Conservation (phyloP, 78 protist species). For the Chrysochromulina tobinii region DNA sequence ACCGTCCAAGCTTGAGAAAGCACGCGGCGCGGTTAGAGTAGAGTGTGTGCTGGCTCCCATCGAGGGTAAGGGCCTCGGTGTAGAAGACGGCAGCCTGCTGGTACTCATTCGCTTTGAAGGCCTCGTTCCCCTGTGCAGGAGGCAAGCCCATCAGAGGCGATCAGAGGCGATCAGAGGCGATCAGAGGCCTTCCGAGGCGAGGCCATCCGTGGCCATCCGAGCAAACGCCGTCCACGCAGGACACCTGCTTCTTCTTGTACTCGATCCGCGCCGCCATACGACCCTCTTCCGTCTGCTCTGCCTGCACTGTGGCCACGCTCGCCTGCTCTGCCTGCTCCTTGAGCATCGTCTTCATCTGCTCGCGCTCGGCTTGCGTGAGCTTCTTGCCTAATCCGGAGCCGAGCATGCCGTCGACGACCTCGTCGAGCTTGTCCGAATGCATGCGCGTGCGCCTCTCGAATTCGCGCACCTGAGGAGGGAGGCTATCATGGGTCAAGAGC, state of each 20-base stretch:
- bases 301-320: background rate
- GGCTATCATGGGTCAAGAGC: background rate
- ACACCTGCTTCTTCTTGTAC: background rate
- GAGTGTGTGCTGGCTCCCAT: background rate
- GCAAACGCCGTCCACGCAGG: too few relatives aligned
- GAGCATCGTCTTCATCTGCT: background rate
- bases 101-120: background rate
- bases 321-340: background rate
- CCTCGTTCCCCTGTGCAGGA: background rate
- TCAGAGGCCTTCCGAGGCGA: too few relatives aligned
- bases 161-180: too few relatives aligned
- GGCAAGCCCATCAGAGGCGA: too few relatives aligned
- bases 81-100: background rate
- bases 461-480: background rate
- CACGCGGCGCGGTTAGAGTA: background rate
- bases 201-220: too few relatives aligned
- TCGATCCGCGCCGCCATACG: background rate
- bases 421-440: background rate
- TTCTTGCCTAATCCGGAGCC: background rate
- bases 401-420: background rate
- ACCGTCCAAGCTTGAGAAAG: slow-evolving; percentile 23
- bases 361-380: background rate
- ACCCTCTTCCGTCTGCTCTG: background rate
- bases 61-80: background rate
- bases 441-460: background rate